Evolutionary conservation across 306 rosid genomes (phyloP), one percentile per base, ranked within the genome.

Genomic region (Delonix regia): DNA sequence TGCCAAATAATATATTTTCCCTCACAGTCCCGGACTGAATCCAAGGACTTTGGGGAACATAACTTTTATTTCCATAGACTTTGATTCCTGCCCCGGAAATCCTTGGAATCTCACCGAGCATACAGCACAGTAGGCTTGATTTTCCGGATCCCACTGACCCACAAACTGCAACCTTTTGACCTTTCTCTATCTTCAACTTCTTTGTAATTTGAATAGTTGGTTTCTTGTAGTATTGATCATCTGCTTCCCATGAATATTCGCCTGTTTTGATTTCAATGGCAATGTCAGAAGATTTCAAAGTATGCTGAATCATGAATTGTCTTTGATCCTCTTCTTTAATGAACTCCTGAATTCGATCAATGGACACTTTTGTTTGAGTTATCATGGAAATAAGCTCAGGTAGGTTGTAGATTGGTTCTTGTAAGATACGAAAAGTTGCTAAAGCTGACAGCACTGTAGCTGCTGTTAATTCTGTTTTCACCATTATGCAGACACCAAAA

Each of bases 301-400:
- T 42, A 49, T 67, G 85, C 48, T 57, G 21, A 65, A 83, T 71
- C 65, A 47, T 63, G 77, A 59, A 84, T 53, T 83, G 86, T 87
- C 79, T 86, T 64, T 79, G 83, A 77, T 88, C 97, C 39, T 90
- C 99, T 85, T 83, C 92, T 48, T 76, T 67, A 18, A 92, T 53
- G 69, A 92, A 91, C 8, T 87, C 94, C 33, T 87, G 84, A 66
- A 90, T 81, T 10, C 99, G 88, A 86, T 88, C 88, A 33, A 94
- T 16, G 3, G 99, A 94, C 1, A 94, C 97, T 80, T 91, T 94
- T 41, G 99, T 89, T 81, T 94, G 99, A 73, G 93, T 84, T 68
- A 90, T 86, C 97, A 90, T 92, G 88, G 99, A 90, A 75, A 94
- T 88, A 64, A 94, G 97, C 85, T 94, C 99, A 4, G 99, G 99